Evolutionary conservation across 2,329 filamentous ascomycete species (phyloP), one percentile per base, ranked within the genome.

Genomic region (Botrytis fabae): DNA sequence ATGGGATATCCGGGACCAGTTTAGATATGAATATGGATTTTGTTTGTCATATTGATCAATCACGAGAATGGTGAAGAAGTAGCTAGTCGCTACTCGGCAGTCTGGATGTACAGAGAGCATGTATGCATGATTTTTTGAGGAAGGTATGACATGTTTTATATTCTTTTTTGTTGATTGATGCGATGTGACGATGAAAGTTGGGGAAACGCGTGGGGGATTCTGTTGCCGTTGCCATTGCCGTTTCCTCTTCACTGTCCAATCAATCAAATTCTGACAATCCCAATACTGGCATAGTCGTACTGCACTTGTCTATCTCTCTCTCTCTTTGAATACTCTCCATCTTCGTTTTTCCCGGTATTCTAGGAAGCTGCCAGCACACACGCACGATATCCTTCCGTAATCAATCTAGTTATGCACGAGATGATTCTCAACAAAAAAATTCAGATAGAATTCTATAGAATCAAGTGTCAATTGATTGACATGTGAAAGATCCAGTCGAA

Each of bases 381-480:
- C 44, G 28, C 14, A 65, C 44, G 28, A 48, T 48, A 18, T 9
- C 18, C 28, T 65, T 65, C 62, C 62, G 28, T 18, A 25, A 48
- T 64, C 35, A 63, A 28, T 44, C 38, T 44, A 63, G 42, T 9
- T 63, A 63, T 28, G n/a, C 62, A 44, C 40, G n/a, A 28, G 25
- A 32, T n/a, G 12, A 6, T 65, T 48, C 20, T 38, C 64, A 54
- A 40, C 46, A 66, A 64, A 44, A 66, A 64, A 44, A 22, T 25
- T 64, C 40, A 64, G 16, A 64, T 51, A 40, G 46, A 66, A 66
- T 40, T 66, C 64, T 28, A 54, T 66, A 54, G 64, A 54, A 66
- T 22, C 32, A 14, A 35, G 9, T 22, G 0, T 20, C 22, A 57
- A 57, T 28, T 8, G 57, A 57, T 68, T 68, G 20, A 42, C 64